Evolutionary conservation across 108 stramenopile genomes (phyloP), one percentile per base, ranked within the genome.

Genomic region (Bacterosira constricta): DNA sequence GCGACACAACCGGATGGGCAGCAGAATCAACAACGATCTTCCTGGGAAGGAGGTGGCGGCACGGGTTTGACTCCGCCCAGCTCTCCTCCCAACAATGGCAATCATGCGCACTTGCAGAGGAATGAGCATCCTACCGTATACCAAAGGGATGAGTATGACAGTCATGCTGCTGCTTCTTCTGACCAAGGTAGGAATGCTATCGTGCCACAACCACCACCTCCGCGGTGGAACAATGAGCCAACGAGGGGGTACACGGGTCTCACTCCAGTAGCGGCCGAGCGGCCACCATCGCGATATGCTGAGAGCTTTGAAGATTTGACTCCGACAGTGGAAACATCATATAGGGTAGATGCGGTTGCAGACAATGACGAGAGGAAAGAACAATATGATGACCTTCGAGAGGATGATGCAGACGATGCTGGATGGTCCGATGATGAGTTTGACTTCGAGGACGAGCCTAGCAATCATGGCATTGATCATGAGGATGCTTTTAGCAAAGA

Each of bases 1-100:
- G 88, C 89, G 9, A 62, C 81, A 17, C 62, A 87, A 21, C 89
- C 89, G 9, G 88, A 90, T n/a, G 76, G 78, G 17, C 18, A 46
- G 21, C 42, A 25, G 45, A 18, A 29, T 27, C 25, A 47, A 18
- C 25, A 47, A 18, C 23, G 39, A 5, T 13, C 26, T 21, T 2
- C 4, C 11, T 46, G 61, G 77, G 56, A 45, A 34, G 34, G 21
- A 4, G 54, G 52, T 34, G 50, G 59, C 25, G 66, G 76, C 6
- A 77, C 76, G 32, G 61, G 76, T 6, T 64, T 63, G 67, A 69
- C 68, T 13, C 76, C 76, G 46, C 54, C 67, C 10, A 38, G 55
- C 0, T 77, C 73, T 32, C 73, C 65, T 30, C 52, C 3, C 23
- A 29, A 29, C 21, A 25, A 35, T 11, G 4, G 21, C 20, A 10